Evolutionary conservation across 805 yeast genomes (phyloP).

Genomic region (Saturnispora diversa): DNA sequence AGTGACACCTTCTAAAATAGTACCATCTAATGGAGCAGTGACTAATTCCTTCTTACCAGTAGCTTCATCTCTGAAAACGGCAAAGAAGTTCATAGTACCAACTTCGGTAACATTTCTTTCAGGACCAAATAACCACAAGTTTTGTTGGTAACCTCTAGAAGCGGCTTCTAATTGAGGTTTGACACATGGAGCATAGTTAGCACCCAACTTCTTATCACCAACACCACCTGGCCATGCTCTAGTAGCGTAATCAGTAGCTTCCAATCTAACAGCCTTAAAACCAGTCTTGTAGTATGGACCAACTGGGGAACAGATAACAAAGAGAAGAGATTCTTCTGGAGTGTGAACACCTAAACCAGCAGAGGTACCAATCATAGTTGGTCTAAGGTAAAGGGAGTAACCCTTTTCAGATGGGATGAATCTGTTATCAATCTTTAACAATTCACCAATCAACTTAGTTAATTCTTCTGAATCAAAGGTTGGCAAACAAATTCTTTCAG

Average conservation of each 20-base stretch:
- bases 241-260: slow-evolving; percentile 92
- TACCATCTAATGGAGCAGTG: slow-evolving; percentile 96
- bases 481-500: slow-evolving; percentile 84
- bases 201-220: slow-evolving; percentile 94
- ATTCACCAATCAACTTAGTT: slow-evolving; percentile 64
- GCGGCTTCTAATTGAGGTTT: slow-evolving; percentile 90
- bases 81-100: slow-evolving; percentile 95
- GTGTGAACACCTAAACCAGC: slow-evolving; percentile 79
- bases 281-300: slow-evolving; percentile 96
- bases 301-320: slow-evolving; percentile 88
- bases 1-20: slow-evolving; percentile 93
- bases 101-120: slow-evolving; percentile 87
- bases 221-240: slow-evolving; percentile 99
- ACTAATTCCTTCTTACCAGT: slow-evolving; percentile 85
- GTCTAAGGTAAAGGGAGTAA: slow-evolving; percentile 87
- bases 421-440: slow-evolving; percentile 63
- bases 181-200: slow-evolving; percentile 94
- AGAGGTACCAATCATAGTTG: slow-evolving; percentile 90
- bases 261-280: slow-evolving; percentile 88
- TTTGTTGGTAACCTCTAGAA: slow-evolving; percentile 85
- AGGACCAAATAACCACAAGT: slow-evolving; percentile 92
- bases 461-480: slow-evolving; percentile 73
- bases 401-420: slow-evolving; percentile 84
- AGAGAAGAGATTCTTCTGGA: slow-evolving; percentile 76
- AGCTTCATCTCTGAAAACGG: slow-evolving; percentile 65